These are phyloP conservation scores for Trichomonas tenax DNA, from an alignment of 208 protist genomes.

Conservation along the genomic window DNA sequence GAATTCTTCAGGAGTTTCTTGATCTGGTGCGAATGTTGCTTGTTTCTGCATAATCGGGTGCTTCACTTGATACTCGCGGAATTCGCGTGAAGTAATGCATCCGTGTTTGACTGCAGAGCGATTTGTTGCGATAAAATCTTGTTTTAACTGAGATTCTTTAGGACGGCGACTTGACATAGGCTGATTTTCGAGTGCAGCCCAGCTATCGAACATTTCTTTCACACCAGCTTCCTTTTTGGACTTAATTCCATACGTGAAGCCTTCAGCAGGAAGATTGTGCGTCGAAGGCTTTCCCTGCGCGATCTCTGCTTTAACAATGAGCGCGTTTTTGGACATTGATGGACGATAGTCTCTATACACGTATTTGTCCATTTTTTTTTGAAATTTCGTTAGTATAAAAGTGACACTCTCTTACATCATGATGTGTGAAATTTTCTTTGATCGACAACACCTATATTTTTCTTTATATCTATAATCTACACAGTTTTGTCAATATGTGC, in stretches of 20 bases:
- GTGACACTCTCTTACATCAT: not conserved
- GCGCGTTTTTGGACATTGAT: not conserved
- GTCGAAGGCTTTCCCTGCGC: not conserved
- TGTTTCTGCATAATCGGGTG: not conserved
- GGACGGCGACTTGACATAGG: not conserved
- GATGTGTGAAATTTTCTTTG: too few species aligned
- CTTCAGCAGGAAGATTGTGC: not conserved
- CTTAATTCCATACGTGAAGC: not conserved
- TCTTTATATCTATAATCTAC: too few species aligned
- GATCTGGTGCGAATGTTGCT: not conserved
- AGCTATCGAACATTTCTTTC: not conserved
- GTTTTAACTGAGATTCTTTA: not conserved
- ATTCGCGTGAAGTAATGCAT: not conserved
- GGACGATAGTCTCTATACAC: not conserved
- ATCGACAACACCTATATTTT: too few species aligned
- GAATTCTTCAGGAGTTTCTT: not conserved
- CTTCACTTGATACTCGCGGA: not conserved
- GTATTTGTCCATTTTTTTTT: not conserved
- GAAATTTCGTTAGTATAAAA: not conserved
- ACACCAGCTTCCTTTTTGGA: not conserved
- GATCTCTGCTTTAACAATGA: not conserved
- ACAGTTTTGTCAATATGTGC: too few species aligned
- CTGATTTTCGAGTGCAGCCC: not conserved
- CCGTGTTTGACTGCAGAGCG: not conserved
- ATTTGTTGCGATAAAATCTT: not conserved